A percentile compares a stretch with the other conserved stretches of the same genome.
These are phyloP conservation scores for Solanum hybrid DNA, from an alignment of 305 asterid genomes.

Conservation along the genomic window DNA sequence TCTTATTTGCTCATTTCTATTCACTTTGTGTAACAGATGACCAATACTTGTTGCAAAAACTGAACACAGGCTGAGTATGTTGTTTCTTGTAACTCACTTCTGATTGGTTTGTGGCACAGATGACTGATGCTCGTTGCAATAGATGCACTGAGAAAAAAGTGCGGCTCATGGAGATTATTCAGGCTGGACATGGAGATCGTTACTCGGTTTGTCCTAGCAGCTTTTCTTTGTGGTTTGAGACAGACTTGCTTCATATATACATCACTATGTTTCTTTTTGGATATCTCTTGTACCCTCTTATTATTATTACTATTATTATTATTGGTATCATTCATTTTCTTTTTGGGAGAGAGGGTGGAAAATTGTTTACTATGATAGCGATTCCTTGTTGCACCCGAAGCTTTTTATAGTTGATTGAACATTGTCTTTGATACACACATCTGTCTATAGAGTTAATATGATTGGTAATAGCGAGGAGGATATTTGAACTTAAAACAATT, in stretches of 20 bases:
- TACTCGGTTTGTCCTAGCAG: slow-evolving; percentile 43
- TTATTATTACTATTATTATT: not conserved
- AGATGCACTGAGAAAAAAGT: slow-evolving; percentile 67
- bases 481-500: not conserved
- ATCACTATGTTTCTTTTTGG: not conserved
- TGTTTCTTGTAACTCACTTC: slow-evolving; percentile 2
- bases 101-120: slow-evolving; percentile 30
- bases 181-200: slow-evolving; percentile 80
- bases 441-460: not conserved
- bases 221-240: not conserved
- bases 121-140: slow-evolving; percentile 89
- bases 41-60: not conserved
- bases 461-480: not conserved
- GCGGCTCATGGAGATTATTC: slow-evolving; percentile 58
- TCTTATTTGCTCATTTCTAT: not conserved
- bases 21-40: not conserved
- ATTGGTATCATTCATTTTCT: not conserved
- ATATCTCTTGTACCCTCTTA: not conserved
- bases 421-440: not conserved
- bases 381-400: not conserved
- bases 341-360: not conserved
- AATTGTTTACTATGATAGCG: not conserved
- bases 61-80: not conserved
- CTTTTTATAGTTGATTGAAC: not conserved
- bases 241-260: not conserved